A percentile compares a stretch with the other conserved stretches of the same genome.
phyloP scores from a whole-genome alignment of 2,329 filamentous ascomycete species.

The Alternaria metachromatica region DNA sequence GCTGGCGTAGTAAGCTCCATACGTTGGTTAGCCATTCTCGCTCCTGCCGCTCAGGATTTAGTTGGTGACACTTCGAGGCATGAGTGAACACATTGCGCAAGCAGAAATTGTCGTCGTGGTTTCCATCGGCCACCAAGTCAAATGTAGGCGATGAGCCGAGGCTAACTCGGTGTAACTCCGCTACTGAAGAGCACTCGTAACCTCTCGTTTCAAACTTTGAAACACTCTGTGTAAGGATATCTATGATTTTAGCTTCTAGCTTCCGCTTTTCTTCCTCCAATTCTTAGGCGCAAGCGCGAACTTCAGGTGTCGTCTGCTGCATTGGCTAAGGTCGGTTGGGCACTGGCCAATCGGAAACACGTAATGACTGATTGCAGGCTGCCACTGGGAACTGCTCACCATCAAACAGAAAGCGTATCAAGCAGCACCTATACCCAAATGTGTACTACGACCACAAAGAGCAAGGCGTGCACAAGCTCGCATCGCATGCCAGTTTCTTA shows the following conservation, averaged over 20 bases:
- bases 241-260: not conserved
- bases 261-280: not conserved
- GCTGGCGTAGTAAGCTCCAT: not conserved
- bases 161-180: conserved; percentile 2
- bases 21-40: not conserved
- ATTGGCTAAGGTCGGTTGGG: not conserved
- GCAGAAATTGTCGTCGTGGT: conserved; percentile 4
- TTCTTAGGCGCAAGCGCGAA: not conserved
- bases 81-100: not conserved
- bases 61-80: not conserved
- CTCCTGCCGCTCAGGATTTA: not conserved
- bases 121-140: conserved; percentile 2
- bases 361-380: not conserved
- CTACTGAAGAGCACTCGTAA: not conserved
- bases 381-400: not conserved
- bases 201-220: not conserved
- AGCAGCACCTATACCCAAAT: not conserved
- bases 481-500: not conserved
- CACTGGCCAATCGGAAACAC: not conserved
- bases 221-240: not conserved
- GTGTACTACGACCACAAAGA: not conserved
- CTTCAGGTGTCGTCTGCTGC: not conserved
- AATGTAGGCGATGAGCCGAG: conserved; percentile 13
- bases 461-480: not conserved
- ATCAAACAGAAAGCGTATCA: not conserved